Evolutionary conservation across 257 asterid genomes (phyloP), one percentile per base, ranked within the genome.

Genomic region (Solanum lignicaule): DNA sequence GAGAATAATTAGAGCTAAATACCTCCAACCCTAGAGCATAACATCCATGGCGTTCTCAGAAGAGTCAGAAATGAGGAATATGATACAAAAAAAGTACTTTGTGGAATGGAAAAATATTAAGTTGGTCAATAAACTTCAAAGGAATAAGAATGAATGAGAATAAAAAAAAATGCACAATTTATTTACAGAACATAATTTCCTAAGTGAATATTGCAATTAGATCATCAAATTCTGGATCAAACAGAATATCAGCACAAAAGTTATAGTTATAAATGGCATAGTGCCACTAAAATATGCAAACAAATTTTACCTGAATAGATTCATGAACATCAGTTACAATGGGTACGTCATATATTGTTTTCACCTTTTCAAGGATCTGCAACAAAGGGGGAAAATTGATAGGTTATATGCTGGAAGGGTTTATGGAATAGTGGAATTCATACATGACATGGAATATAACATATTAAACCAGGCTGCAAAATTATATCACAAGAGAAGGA

Each of bases 331-430:
- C 98, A 72, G 98, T 95, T 33, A 94, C 92, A 76, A 94, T 84
- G 39, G 99, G 98, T 73, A 97, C 36, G 84, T 93, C 98, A 89
- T 93, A 95, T 3, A 93, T 93, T 7, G 91, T 73, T 86, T 95
- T 97, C 89, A 97, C 98, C 91, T 91, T 95, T 92, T 95, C 98
- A 90, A 97, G 98, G 32, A 95, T 95, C 98, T 95, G 91, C 86
- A 87, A 83, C 62, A 73, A 78, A 18, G 25, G 18, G 13, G 4
- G 32, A 7, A 11, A 60, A 21, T 7, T 83, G 15, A 90, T 20
- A 13, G 4, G 85, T 79, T 36, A 60, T 46, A n/a, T 74, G 21
- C 9, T 6, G 38, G 71, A 60, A 75, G 7, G 6, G 43, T 18
- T 76, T 72, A 2, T 38, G 29, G 7, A 75, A n/a, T 1, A 60